Evolutionary conservation across 2,329 filamentous ascomycete genomes (phyloP).

Genomic region (Diaporthe citrichinensis): DNA sequence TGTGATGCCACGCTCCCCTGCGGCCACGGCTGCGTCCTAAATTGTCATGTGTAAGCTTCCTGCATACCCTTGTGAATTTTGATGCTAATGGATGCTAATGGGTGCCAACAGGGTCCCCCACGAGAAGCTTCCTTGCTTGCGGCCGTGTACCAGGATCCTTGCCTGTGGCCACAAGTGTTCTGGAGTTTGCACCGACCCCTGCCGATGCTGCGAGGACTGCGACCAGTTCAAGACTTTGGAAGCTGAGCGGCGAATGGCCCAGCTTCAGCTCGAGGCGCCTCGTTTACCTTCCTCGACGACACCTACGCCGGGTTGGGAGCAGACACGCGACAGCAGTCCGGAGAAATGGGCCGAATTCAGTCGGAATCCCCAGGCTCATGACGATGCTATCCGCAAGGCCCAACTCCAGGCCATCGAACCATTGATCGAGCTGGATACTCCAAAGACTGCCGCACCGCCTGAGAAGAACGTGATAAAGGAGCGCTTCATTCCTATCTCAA

Average conservation of each 20-base stretch:
- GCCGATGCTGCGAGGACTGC: slow-evolving; percentile 33
- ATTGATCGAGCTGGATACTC: not conserved
- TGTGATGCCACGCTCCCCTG: slow-evolving; percentile 63
- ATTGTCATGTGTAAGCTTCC: slow-evolving; percentile 65
- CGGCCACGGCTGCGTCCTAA: slow-evolving; percentile 65
- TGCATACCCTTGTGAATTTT: slow-evolving; percentile 37
- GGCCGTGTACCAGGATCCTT: slow-evolving; percentile 43
- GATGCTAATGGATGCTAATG: not conserved
- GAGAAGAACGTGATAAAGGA: slow-evolving; percentile 10
- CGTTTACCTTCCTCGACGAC: no score
- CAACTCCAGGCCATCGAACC: not conserved
- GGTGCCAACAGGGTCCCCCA: slow-evolving; percentile 41
- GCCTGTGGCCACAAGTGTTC: slow-evolving; percentile 46
- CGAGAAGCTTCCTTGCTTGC: slow-evolving; percentile 44
- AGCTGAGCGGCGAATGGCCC: not conserved
- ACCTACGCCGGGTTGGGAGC: not conserved
- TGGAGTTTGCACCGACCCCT: slow-evolving; percentile 43
- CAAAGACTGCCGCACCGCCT: not conserved
- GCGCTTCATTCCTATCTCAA: slow-evolving; percentile 9
- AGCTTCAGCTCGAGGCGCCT: not conserved
- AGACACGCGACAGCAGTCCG: not conserved
- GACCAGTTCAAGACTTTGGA: not conserved
- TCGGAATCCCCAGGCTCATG: slow-evolving; percentile 10
- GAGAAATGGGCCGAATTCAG: slow-evolving; percentile 26
- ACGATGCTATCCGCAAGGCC: slow-evolving; percentile 16